These are phyloP conservation scores for Sarocladium brachiariae DNA, from an alignment of 2,329 filamentous ascomycete species.

Conservation along the genomic window DNA sequence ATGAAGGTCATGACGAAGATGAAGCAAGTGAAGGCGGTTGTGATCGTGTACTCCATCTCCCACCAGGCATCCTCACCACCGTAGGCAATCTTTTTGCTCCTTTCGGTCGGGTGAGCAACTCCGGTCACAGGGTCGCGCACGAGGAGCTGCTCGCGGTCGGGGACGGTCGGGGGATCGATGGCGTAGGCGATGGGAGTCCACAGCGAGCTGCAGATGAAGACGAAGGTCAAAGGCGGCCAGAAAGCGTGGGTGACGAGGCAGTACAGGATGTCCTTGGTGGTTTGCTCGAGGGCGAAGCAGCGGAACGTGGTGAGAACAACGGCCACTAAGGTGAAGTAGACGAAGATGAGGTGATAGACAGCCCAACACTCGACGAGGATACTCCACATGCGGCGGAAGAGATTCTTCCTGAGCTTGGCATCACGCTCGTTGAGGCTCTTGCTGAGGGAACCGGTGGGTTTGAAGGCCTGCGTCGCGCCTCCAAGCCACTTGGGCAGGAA, in stretches of 20 bases:
- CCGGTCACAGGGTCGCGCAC: constrained; percentile 47
- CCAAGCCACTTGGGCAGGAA: constrained; percentile 53
- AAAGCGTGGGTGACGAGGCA: constrained; percentile 53
- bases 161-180: constrained; percentile 51
- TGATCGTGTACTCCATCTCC: constrained; percentile 46
- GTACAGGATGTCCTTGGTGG: constrained; percentile 35
- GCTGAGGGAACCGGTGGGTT: constrained; percentile 50
- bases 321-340: constrained; percentile 44
- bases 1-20: constrained; percentile 39
- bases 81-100: constrained; percentile 49
- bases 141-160: constrained; percentile 50
- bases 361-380: constrained; percentile 51
- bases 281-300: constrained; percentile 34
- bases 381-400: constrained; percentile 45
- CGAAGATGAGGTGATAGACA: constrained; percentile 46
- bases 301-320: constrained; percentile 44
- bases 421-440: constrained; percentile 53
- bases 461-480: constrained; percentile 51
- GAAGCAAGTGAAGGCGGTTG: constrained; percentile 42
- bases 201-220: constrained; percentile 46
- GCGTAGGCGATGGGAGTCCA: constrained; percentile 56
- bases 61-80: constrained; percentile 48
- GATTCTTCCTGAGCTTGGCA: constrained; percentile 40
- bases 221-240: constrained; percentile 54
- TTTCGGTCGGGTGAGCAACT: constrained; percentile 42